These are phyloP conservation scores for Candida nitratophila DNA, from an alignment of 805 yeast species.

Conservation along the genomic window DNA sequence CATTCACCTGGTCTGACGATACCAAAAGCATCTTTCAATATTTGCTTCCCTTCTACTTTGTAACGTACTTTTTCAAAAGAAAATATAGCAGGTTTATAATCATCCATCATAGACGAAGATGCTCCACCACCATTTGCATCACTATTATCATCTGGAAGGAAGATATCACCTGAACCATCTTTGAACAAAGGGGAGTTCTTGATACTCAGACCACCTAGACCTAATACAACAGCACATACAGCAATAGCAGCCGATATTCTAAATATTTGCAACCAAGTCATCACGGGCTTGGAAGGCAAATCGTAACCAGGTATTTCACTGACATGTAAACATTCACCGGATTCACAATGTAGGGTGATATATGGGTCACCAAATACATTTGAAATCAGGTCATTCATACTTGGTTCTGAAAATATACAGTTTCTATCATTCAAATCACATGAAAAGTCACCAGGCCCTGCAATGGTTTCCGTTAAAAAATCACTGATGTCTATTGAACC, in stretches of 20 bases:
- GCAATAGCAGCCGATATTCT: constrained; percentile 36
- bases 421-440: constrained; percentile 59
- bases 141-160: constrained; percentile 19
- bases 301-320: constrained; percentile 91
- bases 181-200: constrained; percentile 58
- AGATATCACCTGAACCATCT: constrained; percentile 14
- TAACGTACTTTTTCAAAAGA: constrained; percentile 72
- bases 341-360: constrained; percentile 70
- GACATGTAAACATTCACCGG: constrained; percentile 90
- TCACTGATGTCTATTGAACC: constrained; percentile 95
- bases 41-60: constrained; percentile 40
- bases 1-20: constrained; percentile 81
- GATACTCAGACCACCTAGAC: constrained; percentile 40
- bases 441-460: constrained; percentile 87
- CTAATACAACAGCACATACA: constrained; percentile 34
- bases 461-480: constrained; percentile 80
- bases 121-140: constrained; percentile 36
- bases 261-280: constrained; percentile 40
- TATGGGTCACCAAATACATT: constrained; percentile 93
- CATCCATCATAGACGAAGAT: constrained; percentile 28
- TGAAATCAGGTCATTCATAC: constrained; percentile 86
- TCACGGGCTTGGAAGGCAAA: constrained; percentile 45
- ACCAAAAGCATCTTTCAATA: constrained; percentile 66
- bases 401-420: constrained; percentile 88
- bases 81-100: constrained; percentile 62